Conservation (phyloP, 2,329 filamentous ascomycete genomes). For the Ceratocystiopsis minuta region DNA sequence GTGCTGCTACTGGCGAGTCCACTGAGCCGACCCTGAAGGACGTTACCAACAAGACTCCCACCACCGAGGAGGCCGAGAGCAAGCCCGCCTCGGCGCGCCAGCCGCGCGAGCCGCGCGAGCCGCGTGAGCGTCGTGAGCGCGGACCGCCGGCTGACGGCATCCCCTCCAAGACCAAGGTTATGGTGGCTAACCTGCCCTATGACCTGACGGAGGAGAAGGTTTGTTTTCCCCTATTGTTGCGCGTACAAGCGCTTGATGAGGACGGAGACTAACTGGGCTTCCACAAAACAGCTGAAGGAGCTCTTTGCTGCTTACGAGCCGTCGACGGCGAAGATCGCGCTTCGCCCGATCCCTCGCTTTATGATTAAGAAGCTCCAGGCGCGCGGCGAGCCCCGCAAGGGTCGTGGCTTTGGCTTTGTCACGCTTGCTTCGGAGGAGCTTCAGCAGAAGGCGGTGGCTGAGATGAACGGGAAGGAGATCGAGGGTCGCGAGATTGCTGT, state of each 20-base stretch:
- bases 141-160: slow-evolving; percentile 94
- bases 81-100: slow-evolving; percentile 32
- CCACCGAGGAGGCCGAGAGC: slow-evolving; percentile 39
- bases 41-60: slow-evolving; percentile 34
- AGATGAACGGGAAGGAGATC: slow-evolving; percentile 99
- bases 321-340: slow-evolving; percentile 91
- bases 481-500: slow-evolving; percentile 98
- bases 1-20: slow-evolving; percentile 23
- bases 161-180: slow-evolving; percentile 98
- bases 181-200: slow-evolving; percentile 98
- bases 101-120: slow-evolving; percentile 42
- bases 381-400: slow-evolving; percentile 95
- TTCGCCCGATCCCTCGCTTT: slow-evolving; percentile 95
- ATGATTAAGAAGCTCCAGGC: slow-evolving; percentile 99
- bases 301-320: slow-evolving; percentile 88
- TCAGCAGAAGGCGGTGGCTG: slow-evolving; percentile 87
- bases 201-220: slow-evolving; percentile 97
- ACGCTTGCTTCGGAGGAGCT: slow-evolving; percentile 87
- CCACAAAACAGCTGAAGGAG: slow-evolving; percentile 65
- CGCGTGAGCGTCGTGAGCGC: slow-evolving; percentile 56
- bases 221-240: slow-evolving; percentile 13
- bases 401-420: slow-evolving; percentile 96
- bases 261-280: too few relatives aligned
- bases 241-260: too few relatives aligned
- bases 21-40: slow-evolving; percentile 40